Evolutionary conservation across 116 monocot species (phyloP), one percentile per base, ranked within the genome.

Genomic region (Zostera marina): DNA sequence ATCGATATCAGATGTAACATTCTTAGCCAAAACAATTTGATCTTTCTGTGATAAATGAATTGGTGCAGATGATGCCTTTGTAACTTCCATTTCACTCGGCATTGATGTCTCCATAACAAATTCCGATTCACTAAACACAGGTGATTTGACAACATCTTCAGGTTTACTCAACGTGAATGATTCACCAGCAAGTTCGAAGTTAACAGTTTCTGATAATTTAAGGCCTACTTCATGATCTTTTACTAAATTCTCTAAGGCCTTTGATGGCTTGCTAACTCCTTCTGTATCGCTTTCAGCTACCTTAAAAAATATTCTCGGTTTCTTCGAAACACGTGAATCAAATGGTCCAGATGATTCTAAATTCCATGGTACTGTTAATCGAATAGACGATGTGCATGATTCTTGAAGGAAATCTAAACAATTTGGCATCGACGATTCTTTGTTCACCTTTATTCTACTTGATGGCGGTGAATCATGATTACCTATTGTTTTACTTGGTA

Each of bases 341-440:
- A 32, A 5, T 24, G 26, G 15, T 56, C 12, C 26, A 56, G 56
- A 14, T n/a, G 26, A 32, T 22, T 23, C 9, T 56, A 38, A 24
- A 56, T 25, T 15, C 44, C 23, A 17, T 43, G 60, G 60, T 12
- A 45, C 43, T 20, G 44, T 44, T 48, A 63, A 63, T 13, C 38
- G 44, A 43, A 44, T 11, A 46, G 12, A 8, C 15, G 24, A 4
- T 24, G 5, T 19, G 49, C 26, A 47, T 24, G 56, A 56, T 56
- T 38, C 56, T 38, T 38, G 32, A 32, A 40, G 24, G 56, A 13
- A 14, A 14, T 56, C 56, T 2, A 56, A 1, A 2, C 32, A 38
- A 56, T 38, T 56, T 3, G n/a, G 5, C 16, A 26, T 38, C 4
- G 14, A 32, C 8, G 32, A 38, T 32, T 38, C 56, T 32, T 56